Evolutionary conservation across 257 asterid genomes (phyloP), one percentile per base, ranked within the genome.

Genomic region (Solanum rostratum): DNA sequence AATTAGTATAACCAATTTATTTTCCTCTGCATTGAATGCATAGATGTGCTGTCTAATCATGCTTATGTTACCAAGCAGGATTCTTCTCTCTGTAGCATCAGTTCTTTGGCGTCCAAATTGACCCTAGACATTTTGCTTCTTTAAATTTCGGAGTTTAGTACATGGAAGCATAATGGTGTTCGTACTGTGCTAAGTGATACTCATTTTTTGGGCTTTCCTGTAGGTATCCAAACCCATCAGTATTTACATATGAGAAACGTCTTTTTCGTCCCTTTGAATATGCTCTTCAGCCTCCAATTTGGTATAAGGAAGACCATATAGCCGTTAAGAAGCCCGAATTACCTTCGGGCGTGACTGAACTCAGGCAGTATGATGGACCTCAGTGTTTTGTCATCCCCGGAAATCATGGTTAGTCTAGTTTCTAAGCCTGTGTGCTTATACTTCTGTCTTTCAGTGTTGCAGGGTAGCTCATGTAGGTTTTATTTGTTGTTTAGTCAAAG

Each of bases 341-440:
- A 85, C 97, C 97, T 83, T 8, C 49, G 46, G 97, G 92, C 62
- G 68, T 92, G 52, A 79, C 93, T 70, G 68, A 90, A 79, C 91
- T 93, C 76, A 85, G 88, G 92, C 88, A 92, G 85, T 92, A 93
- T 86, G 91, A 90, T 33, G 97, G 97, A 83, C 97, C 97, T 79
- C 97, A 93, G 87, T 91, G 95, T 89, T 93, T 93, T 29, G 88
- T 91, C 85, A 92, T 93, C 87, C 97, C 97, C 85, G 97, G 97
- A 88, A 93, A 93, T 88, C 97, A 93, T 87, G 97, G 97, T 93
- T 85, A 37, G 92, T 85, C 24, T 30, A 52, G 49, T 83, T 86
- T 83, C 62, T 49, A 49, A 19, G 57, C 9, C 20, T 84, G 37
- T 55, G 69, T 50, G 37, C 49, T 30, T 80, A 29, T 74, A 46